These are phyloP conservation scores for Penicillium sp. DNA, from an alignment of 2,329 filamentous ascomycete genomes.

Conservation along the genomic window DNA sequence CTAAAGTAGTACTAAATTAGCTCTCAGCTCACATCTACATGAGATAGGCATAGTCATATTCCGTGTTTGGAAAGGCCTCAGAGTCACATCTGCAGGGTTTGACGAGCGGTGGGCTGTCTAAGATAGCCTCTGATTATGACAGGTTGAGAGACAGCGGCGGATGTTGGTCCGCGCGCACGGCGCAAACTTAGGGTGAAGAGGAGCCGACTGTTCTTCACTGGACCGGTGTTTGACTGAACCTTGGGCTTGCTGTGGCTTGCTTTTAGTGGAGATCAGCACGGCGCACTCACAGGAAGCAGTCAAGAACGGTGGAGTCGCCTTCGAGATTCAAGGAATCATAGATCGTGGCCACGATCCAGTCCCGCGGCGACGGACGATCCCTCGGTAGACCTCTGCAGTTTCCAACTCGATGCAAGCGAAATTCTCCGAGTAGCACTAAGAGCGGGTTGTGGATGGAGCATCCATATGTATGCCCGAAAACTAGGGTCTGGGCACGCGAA, in stretches of 20 bases:
- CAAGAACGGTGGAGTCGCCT: slow-evolving; percentile 21
- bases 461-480: background rate
- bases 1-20: slow-evolving; percentile 4
- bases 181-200: slow-evolving; percentile 12
- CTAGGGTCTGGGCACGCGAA: background rate
- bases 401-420: background rate
- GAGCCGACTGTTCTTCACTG: slow-evolving; percentile 1
- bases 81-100: slow-evolving; percentile 16
- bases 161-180: slow-evolving; percentile 15
- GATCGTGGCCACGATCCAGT: slow-evolving; percentile 12
- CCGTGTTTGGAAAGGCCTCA: slow-evolving; percentile 8
- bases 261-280: slow-evolving; percentile 17
- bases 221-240: slow-evolving; percentile 5
- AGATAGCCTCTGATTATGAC: slow-evolving; percentile 13
- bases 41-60: slow-evolving; percentile 16
- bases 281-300: slow-evolving; percentile 12
- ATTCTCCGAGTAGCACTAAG: slow-evolving; percentile 7
- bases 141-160: slow-evolving; percentile 11
- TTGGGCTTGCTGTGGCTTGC: slow-evolving; percentile 13
- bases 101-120: slow-evolving; percentile 2
- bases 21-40: slow-evolving; percentile 7
- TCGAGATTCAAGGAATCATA: slow-evolving; percentile 14
- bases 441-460: background rate
- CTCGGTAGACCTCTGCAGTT: background rate
- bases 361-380: slow-evolving; percentile 11